Conservation (phyloP, 163 green algal species). For the Coccomyxa subellipsoidea region DNA sequence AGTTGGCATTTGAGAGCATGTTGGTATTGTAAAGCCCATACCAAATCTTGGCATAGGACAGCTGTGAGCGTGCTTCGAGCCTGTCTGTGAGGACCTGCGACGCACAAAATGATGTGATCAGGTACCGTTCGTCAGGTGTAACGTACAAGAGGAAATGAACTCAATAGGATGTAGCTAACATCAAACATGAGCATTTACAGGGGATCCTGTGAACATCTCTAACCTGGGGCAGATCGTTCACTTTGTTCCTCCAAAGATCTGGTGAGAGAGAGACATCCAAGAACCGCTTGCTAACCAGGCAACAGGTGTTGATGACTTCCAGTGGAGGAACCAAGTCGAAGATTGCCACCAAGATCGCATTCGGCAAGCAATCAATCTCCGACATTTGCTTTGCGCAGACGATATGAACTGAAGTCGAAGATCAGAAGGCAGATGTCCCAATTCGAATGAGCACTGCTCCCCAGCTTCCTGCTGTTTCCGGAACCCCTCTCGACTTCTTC, state of each 20-base stretch:
- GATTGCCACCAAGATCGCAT: background rate
- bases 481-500: background rate
- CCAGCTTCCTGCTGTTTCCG: background rate
- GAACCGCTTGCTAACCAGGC: background rate
- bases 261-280: background rate
- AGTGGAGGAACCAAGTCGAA: background rate
- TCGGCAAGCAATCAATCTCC: background rate
- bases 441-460: too few species aligned
- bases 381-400: background rate
- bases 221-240: background rate
- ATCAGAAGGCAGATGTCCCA: too few species aligned
- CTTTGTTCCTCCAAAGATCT: background rate
- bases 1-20: background rate
- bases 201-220: background rate
- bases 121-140: too few species aligned
- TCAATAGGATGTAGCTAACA: too few species aligned
- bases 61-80: background rate
- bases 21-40: conserved; percentile 34
- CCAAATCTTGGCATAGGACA: conserved; percentile 22
- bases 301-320: background rate
- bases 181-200: too few species aligned
- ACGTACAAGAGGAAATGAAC: too few species aligned
- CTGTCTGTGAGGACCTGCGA: background rate
- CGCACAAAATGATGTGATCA: too few species aligned
- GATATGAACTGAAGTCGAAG: too few species aligned